Base-by-base conservation (phyloP, 345 rosid genomes). In the Citrus hindsii region DNA sequence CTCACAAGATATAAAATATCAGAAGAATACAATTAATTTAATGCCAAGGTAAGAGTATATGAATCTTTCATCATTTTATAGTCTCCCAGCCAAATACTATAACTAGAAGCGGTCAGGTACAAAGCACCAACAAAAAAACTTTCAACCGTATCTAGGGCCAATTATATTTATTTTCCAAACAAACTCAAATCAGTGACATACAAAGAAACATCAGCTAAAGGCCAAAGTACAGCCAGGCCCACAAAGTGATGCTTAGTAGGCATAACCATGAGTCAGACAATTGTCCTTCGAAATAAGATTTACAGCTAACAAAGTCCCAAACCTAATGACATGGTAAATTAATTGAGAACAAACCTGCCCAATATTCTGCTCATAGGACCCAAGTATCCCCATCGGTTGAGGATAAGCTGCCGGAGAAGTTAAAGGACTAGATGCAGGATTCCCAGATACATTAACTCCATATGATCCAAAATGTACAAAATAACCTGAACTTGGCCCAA, bases 351-450 rank as follows among this genome's bases (percentile, higher is more conserved):
- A 9, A 70, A 90, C 95, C 95, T 90, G 93, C 37, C 85, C 86
- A 71, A 80, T 71, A 76, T 77, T 88, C 51, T 90, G 93, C 76
- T 91, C 93, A 51, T 90, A 87, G n/a, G 93, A 81, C 78, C 95
- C 93, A 83, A 90, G 90, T 76, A 91, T 91, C 76, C 93, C 93
- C 91, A 86, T 83, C 21, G 89, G 84, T 66, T 86, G 95, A 80
- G 92, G 88, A 86, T 91, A 91, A 48, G 84, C 80, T 28, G 85
- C 65, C 76, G 87, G 74, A 3, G 92, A 82, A 25, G 86, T 32
- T 51, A 85, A 74, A 74, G 91, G 69, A 82, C 68, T 80, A 58
- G 81, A 85, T 76, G 80, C 88, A 65, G 67, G 86, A 75, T 79
- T 81, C 8, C 85, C 88, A 32, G 90, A 69, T 28, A 83, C 24